Base-by-base conservation (phyloP, 2,329 filamentous ascomycete species). In the Cytospora paraplurivora region DNA sequence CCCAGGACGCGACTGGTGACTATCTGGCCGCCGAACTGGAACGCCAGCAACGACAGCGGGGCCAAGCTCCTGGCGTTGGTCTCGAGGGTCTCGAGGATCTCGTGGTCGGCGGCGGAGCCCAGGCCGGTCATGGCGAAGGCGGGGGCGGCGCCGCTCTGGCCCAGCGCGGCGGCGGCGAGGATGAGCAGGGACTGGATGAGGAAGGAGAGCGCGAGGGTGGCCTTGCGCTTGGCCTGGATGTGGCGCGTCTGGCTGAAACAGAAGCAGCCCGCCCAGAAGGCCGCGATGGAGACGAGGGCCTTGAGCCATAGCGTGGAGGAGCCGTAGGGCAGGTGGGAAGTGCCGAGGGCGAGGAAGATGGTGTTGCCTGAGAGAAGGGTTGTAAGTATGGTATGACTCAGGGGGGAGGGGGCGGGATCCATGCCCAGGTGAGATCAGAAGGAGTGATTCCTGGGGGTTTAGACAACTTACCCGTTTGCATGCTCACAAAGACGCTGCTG, bases 331-430 rank as follows among this genome's bases (percentile, higher is more conserved):
- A 85, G 82, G 35, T 74, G 73, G 3, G 84, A 80, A 13, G 83
- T 81, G 62, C 84, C 85, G 27, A 88, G 81, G 19, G 82, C 85
- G 47, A 88, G 78, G 74, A 88, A 87, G 68, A 88, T 82, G 11
- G 85, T 88, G 73, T 88, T 88, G 47, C 85, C 85, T 75, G 49
- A 13, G 19, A 17, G 32, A 15, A 19, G 15, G 56, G 50, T 5
- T 50, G 27, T 27, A 4, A 27, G 27, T 27, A 27, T 2, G 27
- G 62, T n/a, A 13, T n/a, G 21, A 7, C 27, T 7, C 11, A 4
- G 44, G 15, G 13, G 21, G 13, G 32, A 19, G 7, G 60, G 15
- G 52, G 27, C 33, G 13, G 33, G 37, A 17, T 27, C 27, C 27
- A 27, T 3, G 27, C 27, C 4, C 27, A 27, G 27, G 27, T 27